Base-by-base conservation (phyloP, 2,329 filamentous ascomycete species). In the Colletotrichum cordylinicola region DNA sequence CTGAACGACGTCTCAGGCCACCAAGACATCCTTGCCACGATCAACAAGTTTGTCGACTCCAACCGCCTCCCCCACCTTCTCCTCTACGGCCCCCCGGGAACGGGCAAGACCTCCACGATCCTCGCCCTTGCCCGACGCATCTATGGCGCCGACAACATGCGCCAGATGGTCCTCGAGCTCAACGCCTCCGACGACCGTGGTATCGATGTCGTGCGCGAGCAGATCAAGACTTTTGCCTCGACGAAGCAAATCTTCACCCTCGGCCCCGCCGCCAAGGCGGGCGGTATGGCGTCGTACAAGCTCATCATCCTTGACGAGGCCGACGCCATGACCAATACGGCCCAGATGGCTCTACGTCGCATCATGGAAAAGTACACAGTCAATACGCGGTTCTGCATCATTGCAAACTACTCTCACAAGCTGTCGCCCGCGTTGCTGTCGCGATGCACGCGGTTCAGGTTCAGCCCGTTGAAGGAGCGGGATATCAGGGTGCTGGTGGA, bases 301-400 rank as follows among this genome's bases (percentile, higher is more conserved):
- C 92, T 99, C 79, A 98, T 99, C 82, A 95, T 99, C 71, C 91
- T 99, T 6, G 97, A 99, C 84, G 97, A 99, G 88, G 97, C 97
- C n/a, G 97, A 99, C 84, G 97, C 97, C 70, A 99, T 99, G 97
- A 99, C 97, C n/a, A 94, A 95, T 70, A 98, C 96, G 1, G 97
- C 97, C 8, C 97, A 99, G 86, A 99, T 99, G 96, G 97, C 97
- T 0, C 88, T 99, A 71, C 92, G 97, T 77, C 90, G 97, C 64
- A 98, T 99, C 82, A 99, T 99, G 97, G 97, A 99, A 83, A 98
- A 98, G 87, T 99, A 99, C 87, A 99, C 97, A 1, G 95, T 95
- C 76, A 99, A 99, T 87, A 98, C 97, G 4, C 91, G 97, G 68
- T 99, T 99, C 87, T 98, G 96, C 87, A 95, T 99, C 82, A 98